A percentile compares a stretch with the other conserved stretches of the same genome.
phyloP scores from a whole-genome alignment of 345 rosid genomes.

The Populus davidiana region DNA sequence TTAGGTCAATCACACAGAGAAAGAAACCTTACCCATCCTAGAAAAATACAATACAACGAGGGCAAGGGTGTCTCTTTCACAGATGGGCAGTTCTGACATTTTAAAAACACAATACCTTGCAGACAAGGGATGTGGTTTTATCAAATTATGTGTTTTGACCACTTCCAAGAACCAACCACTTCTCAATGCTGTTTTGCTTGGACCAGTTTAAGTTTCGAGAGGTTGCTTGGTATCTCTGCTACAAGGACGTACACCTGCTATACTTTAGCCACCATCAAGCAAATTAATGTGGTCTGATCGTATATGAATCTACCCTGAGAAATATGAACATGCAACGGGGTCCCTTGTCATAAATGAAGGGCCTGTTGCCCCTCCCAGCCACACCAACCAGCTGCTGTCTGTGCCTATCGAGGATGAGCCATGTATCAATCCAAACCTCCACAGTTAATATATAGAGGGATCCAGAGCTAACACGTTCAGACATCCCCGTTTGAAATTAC shows the following conservation, averaged over 20 bases:
- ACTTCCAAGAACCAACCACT: constrained; percentile 40
- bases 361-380: constrained; percentile 7
- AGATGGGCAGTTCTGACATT: constrained; percentile 26
- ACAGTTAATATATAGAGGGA: not conserved
- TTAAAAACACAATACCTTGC: constrained; percentile 23
- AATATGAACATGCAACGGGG: constrained; percentile 23
- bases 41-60: not conserved
- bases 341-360: constrained; percentile 13
- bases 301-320: constrained; percentile 8
- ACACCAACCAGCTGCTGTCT: constrained; percentile 17
- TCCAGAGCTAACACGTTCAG: not conserved
- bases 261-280: constrained; percentile 12
- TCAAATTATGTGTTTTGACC: constrained; percentile 41
- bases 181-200: constrained; percentile 29
- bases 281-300: not conserved
- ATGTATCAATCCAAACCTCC: not conserved
- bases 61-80: constrained; percentile 4
- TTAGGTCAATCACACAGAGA: constrained; percentile 35
- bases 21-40: not conserved
- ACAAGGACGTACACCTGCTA: constrained; percentile 37
- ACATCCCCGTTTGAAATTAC: not conserved
- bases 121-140: constrained; percentile 26
- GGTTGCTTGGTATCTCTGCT: constrained; percentile 61
- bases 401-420: constrained; percentile 5
- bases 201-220: constrained; percentile 32